These are phyloP conservation scores for Medicago arabica DNA, from an alignment of 306 rosid species.

Conservation along the genomic window DNA sequence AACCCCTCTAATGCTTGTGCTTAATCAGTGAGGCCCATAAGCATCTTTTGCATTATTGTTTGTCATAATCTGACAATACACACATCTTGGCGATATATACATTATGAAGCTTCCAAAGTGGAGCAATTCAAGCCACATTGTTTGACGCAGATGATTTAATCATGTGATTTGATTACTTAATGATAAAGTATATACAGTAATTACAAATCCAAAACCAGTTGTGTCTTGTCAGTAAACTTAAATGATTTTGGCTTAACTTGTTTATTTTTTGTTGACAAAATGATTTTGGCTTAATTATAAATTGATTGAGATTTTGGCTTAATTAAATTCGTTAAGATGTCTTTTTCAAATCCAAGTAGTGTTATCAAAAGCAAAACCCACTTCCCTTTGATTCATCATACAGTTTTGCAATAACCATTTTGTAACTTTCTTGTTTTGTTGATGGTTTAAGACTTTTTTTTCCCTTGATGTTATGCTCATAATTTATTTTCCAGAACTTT, in stretches of 20 bases:
- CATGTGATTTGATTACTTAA: slow-evolving; percentile 23
- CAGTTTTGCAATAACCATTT: neutral
- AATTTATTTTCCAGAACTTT: too few relatives aligned
- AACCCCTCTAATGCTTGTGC: slow-evolving; percentile 28
- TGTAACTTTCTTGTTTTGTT: neutral
- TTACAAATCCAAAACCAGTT: slow-evolving; percentile 17
- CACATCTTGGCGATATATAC: neutral
- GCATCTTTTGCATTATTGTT: slow-evolving; percentile 21
- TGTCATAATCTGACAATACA: neutral
- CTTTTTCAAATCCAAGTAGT: slow-evolving; percentile 42
- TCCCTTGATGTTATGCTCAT: neutral
- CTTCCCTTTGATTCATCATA: slow-evolving; percentile 19
- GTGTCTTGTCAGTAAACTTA: neutral
- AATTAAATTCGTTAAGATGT: slow-evolving; percentile 55
- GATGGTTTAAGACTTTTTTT: neutral
- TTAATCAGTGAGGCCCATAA: slow-evolving; percentile 22
- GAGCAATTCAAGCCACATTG: slow-evolving; percentile 29
- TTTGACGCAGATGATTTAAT: slow-evolving; percentile 9
- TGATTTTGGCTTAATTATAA: slow-evolving; percentile 8
- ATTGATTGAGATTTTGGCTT: slow-evolving; percentile 26
- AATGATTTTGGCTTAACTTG: too few relatives aligned
- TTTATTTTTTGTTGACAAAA: too few relatives aligned
- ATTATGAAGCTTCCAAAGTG: slow-evolving; percentile 33
- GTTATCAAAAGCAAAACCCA: slow-evolving; percentile 38
- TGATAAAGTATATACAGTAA: slow-evolving; percentile 21